A percentile compares a stretch with the other conserved stretches of the same genome.
These are phyloP conservation scores for Calocera cornea DNA, from an alignment of 768 basidiomycete genomes.

Conservation along the genomic window DNA sequence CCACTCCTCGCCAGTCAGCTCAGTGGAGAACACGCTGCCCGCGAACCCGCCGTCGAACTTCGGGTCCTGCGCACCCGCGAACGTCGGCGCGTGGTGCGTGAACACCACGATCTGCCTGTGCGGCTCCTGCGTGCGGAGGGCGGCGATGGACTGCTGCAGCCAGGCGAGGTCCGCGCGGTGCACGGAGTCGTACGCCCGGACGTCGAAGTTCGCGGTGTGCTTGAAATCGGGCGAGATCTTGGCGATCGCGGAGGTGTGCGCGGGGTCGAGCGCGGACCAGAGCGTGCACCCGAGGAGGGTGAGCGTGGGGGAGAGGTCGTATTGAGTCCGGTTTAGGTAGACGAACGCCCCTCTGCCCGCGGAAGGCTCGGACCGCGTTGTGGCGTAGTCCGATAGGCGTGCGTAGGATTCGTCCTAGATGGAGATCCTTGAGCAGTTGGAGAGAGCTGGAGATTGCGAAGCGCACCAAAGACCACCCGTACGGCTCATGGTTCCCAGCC, in stretches of 20 bases:
- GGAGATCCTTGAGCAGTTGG: no score
- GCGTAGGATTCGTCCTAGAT: not conserved
- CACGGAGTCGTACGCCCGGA: conserved; percentile 15
- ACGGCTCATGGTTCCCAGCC: conserved; percentile 26
- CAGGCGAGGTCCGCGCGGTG: conserved; percentile 25
- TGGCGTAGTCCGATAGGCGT: not conserved
- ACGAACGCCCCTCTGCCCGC: conserved; percentile 17
- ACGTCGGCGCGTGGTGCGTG: conserved; percentile 33
- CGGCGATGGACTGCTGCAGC: conserved; percentile 21
- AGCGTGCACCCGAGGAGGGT: conserved; percentile 34
- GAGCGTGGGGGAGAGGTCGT: conserved; percentile 23
- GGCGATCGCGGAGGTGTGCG: conserved; percentile 20
- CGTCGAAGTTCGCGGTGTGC: conserved; percentile 21
- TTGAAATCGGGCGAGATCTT: conserved; percentile 26
- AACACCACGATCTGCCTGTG: conserved; percentile 25
- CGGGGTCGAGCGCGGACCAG: conserved; percentile 25
- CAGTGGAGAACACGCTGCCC: conserved; percentile 25
- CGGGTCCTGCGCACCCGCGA: conserved; percentile 25
- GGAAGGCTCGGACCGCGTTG: not conserved
- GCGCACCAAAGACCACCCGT: conserved; percentile 1
- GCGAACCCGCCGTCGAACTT: conserved; percentile 19
- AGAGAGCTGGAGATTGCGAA: no score
- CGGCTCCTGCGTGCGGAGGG: conserved; percentile 22
- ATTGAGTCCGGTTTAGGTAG: conserved; percentile 25
- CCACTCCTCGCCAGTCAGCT: conserved; percentile 23